Percentiles rank a stretch among this genome's conserved stretches.
Evolutionary conservation across 148 eudicot genomes (phyloP).

Genomic region (Mesembryanthemum crystallinum): DNA sequence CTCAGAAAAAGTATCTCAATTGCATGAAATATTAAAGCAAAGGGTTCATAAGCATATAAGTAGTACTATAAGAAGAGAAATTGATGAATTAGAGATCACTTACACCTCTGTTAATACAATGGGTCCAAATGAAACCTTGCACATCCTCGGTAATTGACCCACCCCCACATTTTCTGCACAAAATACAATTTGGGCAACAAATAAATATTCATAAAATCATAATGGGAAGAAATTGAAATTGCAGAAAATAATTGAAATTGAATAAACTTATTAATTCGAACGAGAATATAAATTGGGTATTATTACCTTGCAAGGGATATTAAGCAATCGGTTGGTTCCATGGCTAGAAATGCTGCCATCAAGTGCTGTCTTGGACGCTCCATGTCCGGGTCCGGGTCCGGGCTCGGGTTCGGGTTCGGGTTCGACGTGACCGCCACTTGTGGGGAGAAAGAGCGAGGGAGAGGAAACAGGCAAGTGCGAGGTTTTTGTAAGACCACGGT

Average conservation of each 20-base stretch:
- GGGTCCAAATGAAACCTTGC: conserved; percentile 70
- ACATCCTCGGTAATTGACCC: conserved; percentile 62
- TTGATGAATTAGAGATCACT: conserved; percentile 20
- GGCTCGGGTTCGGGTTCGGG: too few species aligned
- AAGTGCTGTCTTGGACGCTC: conserved; percentile 33
- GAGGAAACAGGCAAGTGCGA: not conserved
- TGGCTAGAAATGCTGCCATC: conserved; percentile 72
- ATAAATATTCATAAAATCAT: not conserved
- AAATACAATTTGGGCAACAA: not conserved
- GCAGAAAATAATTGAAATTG: not conserved
- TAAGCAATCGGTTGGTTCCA: conserved; percentile 71
- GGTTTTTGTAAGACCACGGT: not conserved
- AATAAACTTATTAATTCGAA: too few species aligned
- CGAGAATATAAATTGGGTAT: not conserved
- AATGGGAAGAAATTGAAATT: not conserved
- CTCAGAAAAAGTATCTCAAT: too few species aligned
- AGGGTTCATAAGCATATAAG: too few species aligned
- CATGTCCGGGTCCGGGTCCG: not conserved
- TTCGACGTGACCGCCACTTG: conserved; percentile 19
- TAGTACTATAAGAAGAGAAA: too few species aligned
- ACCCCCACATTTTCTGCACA: conserved; percentile 59
- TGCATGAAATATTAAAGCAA: too few species aligned
- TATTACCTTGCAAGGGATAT: conserved; percentile 55
- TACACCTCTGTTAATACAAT: conserved; percentile 57
- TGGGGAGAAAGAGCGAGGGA: not conserved